phyloP scores from a whole-genome alignment of 2,329 filamentous ascomycete genomes.

The Aspergillus hortae region DNA sequence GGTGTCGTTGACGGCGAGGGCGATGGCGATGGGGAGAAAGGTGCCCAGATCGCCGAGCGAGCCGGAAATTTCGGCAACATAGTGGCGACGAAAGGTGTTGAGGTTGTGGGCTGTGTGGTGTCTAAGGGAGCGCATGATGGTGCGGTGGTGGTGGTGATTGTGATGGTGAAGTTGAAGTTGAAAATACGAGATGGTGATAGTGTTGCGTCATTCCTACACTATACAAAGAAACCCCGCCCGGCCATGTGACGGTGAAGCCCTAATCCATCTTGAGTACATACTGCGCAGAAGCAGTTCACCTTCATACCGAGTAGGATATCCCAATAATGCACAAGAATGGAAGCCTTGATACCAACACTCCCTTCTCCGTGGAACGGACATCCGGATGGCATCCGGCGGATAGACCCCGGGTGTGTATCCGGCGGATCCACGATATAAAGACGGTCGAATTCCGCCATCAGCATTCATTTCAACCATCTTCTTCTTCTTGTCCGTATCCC shows the following conservation, averaged over 20 bases:
- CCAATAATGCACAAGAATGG: not conserved
- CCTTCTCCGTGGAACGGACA: not conserved
- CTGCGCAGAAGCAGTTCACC: too few species aligned
- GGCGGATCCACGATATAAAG: not conserved
- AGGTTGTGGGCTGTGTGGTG: conserved; percentile 49
- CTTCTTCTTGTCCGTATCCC: not conserved
- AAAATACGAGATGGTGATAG: not conserved
- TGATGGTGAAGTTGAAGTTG: not conserved
- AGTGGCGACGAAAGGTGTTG: conserved; percentile 52
- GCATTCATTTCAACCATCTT: not conserved
- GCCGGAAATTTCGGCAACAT: conserved; percentile 77
- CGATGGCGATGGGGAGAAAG: conserved; percentile 82
- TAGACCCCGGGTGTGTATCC: not conserved
- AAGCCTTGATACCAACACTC: not conserved
- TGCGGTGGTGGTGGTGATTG: too few species aligned
- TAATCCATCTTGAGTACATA: not conserved
- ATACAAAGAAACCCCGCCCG: not conserved
- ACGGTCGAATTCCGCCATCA: not conserved
- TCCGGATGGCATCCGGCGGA: conserved; percentile 1
- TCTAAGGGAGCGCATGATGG: conserved; percentile 17
- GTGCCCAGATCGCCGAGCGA: conserved; percentile 87
- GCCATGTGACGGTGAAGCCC: not conserved
- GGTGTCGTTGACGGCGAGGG: conserved; percentile 71
- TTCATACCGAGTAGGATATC: too few species aligned
- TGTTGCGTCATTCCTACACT: not conserved